Percentiles rank a stretch among this genome's conserved stretches.
Conservation (phyloP, 352 stramenopile species). For the Globisporangium mamillatum region DNA sequence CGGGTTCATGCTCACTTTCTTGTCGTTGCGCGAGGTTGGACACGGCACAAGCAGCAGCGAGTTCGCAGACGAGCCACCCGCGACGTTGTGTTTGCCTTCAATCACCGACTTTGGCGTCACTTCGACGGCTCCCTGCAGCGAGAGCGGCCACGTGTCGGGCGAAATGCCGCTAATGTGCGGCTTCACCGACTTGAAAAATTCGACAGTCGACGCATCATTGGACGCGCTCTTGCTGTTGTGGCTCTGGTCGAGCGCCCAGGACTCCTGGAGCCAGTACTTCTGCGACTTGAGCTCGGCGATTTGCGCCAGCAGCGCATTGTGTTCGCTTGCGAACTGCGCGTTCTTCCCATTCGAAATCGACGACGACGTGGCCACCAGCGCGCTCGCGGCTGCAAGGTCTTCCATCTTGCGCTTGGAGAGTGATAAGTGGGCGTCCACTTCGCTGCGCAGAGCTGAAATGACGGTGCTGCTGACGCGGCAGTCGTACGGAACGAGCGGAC, state of each 20-base stretch:
- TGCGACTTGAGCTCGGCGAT: conserved; percentile 76
- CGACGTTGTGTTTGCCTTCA: conserved; percentile 46
- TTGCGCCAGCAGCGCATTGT: conserved; percentile 27
- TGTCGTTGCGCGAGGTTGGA: conserved; percentile 33
- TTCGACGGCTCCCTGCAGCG: conserved; percentile 64
- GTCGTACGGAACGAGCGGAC: conserved; percentile 66
- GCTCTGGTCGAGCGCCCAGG: conserved; percentile 34
- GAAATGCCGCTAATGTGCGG: conserved; percentile 73
- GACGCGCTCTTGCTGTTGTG: not conserved
- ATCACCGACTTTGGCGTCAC: conserved; percentile 54
- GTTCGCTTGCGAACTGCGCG: conserved; percentile 7
- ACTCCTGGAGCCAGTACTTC: conserved; percentile 80
- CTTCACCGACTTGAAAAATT: conserved; percentile 40
- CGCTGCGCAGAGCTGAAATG: conserved; percentile 46
- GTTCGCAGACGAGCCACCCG: conserved; percentile 39
- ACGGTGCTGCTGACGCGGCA: conserved; percentile 40
- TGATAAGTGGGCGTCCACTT: conserved; percentile 60
- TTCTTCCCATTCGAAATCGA: not conserved
- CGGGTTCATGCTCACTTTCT: conserved; percentile 31
- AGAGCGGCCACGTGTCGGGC: conserved; percentile 69
- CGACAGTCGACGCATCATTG: conserved; percentile 6
- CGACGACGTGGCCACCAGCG: not conserved
- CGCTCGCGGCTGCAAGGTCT: conserved; percentile 1
- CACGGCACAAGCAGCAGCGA: conserved; percentile 51
- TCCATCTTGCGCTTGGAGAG: conserved; percentile 51